Conservation (phyloP, 2,329 filamentous ascomycete species). For the Alternaria brassicicola region DNA sequence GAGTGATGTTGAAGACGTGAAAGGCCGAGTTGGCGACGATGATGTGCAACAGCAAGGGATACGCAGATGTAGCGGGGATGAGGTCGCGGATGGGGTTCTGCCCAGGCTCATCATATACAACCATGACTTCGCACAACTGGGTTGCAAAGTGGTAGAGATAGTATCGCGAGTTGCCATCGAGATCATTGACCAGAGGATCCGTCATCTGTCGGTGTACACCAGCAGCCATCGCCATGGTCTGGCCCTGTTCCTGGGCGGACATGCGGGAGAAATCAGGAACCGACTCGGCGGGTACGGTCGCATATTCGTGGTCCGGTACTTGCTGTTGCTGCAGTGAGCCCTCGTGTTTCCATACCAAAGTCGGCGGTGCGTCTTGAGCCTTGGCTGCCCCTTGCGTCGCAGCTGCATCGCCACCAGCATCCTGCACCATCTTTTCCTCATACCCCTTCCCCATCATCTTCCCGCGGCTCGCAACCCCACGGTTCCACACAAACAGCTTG, state of each 20-base stretch:
- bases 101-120: conserved; percentile 54
- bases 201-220: conserved; percentile 53
- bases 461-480: conserved; percentile 58
- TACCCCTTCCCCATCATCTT: conserved; percentile 62
- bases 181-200: conserved; percentile 63
- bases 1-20: conserved; percentile 52
- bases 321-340: conserved; percentile 9
- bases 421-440: conserved; percentile 40
- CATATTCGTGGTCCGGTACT: background rate
- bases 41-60: conserved; percentile 55
- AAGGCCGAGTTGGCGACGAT: conserved; percentile 57
- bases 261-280: background rate
- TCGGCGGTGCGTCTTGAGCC: conserved; percentile 22
- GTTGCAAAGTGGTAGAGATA: conserved; percentile 57
- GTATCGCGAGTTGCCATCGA: conserved; percentile 54
- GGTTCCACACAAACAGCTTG: conserved; percentile 65
- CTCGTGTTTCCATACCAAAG: conserved; percentile 27
- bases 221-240: conserved; percentile 29
- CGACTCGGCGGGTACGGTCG: background rate
- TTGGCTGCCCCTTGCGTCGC: conserved; percentile 35
- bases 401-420: background rate
- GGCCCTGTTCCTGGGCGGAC: conserved; percentile 9
- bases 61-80: conserved; percentile 53
- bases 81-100: conserved; percentile 58
- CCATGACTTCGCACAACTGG: conserved; percentile 62